Conservation (phyloP, 352 stramenopile genomes). For the Achlya hypogyna region DNA sequence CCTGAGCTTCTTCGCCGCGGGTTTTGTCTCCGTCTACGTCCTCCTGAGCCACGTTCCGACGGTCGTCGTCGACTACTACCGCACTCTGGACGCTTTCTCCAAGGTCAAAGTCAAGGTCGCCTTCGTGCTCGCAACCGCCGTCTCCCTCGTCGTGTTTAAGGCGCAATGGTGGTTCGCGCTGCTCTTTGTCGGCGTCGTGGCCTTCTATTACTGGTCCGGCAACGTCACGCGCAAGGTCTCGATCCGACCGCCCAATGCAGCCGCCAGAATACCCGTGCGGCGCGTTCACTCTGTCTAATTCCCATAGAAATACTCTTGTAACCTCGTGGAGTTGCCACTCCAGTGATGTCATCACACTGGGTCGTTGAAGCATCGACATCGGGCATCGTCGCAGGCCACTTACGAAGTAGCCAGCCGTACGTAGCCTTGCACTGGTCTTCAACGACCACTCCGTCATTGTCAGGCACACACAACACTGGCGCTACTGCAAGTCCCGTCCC, state of each 20-base stretch:
- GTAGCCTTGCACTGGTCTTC: too few species aligned
- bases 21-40: constrained; percentile 30
- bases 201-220: constrained; percentile 47
- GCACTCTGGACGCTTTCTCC: constrained; percentile 34
- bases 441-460: too few species aligned
- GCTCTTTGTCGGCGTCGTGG: constrained; percentile 12
- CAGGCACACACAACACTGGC: too few species aligned
- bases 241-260: too few species aligned
- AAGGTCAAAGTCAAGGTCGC: constrained; percentile 37
- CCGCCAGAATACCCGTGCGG: neutral
- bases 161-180: constrained; percentile 38
- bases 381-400: too few species aligned
- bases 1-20: constrained; percentile 21
- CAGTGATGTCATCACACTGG: too few species aligned
- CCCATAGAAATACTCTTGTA: too few species aligned
- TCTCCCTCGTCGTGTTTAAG: constrained; percentile 29
- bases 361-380: too few species aligned
- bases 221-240: constrained; percentile 19
- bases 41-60: constrained; percentile 24
- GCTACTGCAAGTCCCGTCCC: too few species aligned
- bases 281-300: neutral
- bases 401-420: too few species aligned
- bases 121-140: constrained; percentile 19
- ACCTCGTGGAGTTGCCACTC: too few species aligned
- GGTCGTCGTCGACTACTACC: constrained; percentile 24